phyloP scores from a whole-genome alignment of 73 alveolate genomes.

The Paramecium caudatum region DNA sequence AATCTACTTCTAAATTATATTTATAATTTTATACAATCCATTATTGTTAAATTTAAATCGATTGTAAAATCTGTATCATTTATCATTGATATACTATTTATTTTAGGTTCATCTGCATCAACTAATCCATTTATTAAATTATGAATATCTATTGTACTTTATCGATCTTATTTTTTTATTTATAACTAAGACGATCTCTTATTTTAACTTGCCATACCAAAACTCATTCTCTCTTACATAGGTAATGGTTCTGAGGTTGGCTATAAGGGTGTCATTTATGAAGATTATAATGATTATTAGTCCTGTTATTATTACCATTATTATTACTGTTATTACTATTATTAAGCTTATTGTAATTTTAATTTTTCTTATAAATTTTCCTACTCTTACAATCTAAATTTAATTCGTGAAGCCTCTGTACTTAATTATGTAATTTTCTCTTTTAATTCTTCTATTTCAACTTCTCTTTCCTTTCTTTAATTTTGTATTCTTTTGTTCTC shows the following conservation, averaged over 20 bases:
- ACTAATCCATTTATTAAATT: conserved; percentile 44
- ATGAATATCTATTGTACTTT: conserved; percentile 49
- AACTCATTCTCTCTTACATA: conserved; percentile 51
- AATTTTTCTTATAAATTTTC: neutral
- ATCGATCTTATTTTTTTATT: conserved; percentile 7
- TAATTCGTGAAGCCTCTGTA: conserved; percentile 27
- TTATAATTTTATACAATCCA: conserved; percentile 29
- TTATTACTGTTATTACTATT: neutral
- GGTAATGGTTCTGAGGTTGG: neutral
- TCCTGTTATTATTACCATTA: neutral
- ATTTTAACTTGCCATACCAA: neutral
- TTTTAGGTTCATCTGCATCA: conserved; percentile 20
- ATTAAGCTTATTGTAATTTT: neutral
- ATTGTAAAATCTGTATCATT: conserved; percentile 54
- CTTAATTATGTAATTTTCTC: conserved; percentile 40
- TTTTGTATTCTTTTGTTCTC: conserved; percentile 12
- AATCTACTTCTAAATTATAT: conserved; percentile 19
- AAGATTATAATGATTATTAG: neutral
- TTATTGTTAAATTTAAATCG: conserved; percentile 59
- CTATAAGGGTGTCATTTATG: neutral
- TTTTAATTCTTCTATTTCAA: conserved; percentile 56
- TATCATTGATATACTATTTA: conserved; percentile 55
- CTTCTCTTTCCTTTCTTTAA: conserved; percentile 43
- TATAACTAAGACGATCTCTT: neutral
- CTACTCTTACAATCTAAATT: conserved; percentile 32